Conservation (phyloP, 345 rosid genomes). For the Isatis tinctoria region DNA sequence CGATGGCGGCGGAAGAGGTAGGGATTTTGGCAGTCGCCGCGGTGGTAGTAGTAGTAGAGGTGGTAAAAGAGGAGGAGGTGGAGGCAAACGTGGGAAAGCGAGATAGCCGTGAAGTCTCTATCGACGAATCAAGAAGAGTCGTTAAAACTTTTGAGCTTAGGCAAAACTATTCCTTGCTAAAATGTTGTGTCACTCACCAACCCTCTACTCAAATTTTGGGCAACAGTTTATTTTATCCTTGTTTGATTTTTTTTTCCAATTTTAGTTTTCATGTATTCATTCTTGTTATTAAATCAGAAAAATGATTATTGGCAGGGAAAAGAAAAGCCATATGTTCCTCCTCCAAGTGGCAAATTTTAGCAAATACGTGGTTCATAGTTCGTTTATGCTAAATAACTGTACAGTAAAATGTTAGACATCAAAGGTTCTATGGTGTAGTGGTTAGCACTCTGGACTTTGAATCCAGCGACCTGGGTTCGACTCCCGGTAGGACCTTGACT, state of each 20-base stretch:
- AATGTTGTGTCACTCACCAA: background rate
- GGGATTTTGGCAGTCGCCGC: background rate
- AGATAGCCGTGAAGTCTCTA: slow-evolving; percentile 12
- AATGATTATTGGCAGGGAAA: background rate
- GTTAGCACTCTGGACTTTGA: slow-evolving; percentile 98
- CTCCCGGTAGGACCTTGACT: slow-evolving; percentile 78
- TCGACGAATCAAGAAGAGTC: background rate
- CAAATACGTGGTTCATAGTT: background rate
- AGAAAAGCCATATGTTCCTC: background rate
- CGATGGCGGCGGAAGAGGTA: slow-evolving; percentile 18
- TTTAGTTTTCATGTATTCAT: background rate
- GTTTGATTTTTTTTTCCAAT: background rate
- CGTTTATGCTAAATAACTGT: background rate
- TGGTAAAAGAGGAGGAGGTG: slow-evolving; percentile 18
- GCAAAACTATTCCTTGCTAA: background rate
- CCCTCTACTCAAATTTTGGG: slow-evolving; percentile 8
- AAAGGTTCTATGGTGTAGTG: slow-evolving; percentile 87
- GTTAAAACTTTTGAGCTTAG: background rate
- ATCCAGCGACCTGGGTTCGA: slow-evolving; percentile 98
- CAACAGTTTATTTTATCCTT: background rate
- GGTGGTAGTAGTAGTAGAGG: slow-evolving; percentile 15
- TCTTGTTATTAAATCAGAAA: background rate
- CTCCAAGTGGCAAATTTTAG: background rate
- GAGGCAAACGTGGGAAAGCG: slow-evolving; percentile 28
- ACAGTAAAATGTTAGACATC: background rate